These are phyloP conservation scores for Venturia oleaginea DNA, from an alignment of 2,329 filamentous ascomycete species.

Conservation along the genomic window DNA sequence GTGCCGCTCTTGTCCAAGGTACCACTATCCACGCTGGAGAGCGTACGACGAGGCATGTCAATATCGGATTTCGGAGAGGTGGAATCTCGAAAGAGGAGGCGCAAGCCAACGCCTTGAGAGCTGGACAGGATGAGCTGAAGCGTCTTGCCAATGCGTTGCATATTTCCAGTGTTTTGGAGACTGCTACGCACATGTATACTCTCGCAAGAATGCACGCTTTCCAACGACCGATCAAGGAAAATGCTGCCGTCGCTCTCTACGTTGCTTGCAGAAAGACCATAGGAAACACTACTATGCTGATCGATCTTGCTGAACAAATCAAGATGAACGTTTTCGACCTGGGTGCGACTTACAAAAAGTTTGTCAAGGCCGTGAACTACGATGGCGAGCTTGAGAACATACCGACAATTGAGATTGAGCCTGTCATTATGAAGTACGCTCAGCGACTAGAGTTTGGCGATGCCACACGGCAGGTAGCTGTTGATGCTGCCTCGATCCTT, in stretches of 20 bases:
- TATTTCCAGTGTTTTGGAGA: neutral
- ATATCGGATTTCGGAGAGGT: conserved; percentile 38
- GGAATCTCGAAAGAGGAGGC: conserved; percentile 46
- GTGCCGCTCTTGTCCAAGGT: conserved; percentile 84
- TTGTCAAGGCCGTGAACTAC: conserved; percentile 58
- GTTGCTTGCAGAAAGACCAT: conserved; percentile 72
- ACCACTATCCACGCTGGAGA: conserved; percentile 81
- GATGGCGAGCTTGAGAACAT: conserved; percentile 40
- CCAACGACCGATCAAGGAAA: conserved; percentile 12
- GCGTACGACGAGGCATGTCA: conserved; percentile 59
- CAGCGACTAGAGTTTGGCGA: conserved; percentile 84
- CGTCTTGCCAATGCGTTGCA: conserved; percentile 18
- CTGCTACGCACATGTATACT: neutral
- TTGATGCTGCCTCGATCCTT: conserved; percentile 79
- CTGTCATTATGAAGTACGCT: conserved; percentile 85
- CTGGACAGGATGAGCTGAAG: conserved; percentile 42
- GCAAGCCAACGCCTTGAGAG: conserved; percentile 44
- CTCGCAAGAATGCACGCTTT: conserved; percentile 12
- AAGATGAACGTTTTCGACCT: conserved; percentile 84
- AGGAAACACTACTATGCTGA: conserved; percentile 81
- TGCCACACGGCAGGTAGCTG: conserved; percentile 72
- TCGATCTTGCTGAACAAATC: conserved; percentile 82
- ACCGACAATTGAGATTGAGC: conserved; percentile 69
- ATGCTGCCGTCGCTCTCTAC: conserved; percentile 80
- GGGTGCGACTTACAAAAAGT: conserved; percentile 78